phyloP scores from a whole-genome alignment of 2,329 filamentous ascomycete species.

The Fusarium graminum region DNA sequence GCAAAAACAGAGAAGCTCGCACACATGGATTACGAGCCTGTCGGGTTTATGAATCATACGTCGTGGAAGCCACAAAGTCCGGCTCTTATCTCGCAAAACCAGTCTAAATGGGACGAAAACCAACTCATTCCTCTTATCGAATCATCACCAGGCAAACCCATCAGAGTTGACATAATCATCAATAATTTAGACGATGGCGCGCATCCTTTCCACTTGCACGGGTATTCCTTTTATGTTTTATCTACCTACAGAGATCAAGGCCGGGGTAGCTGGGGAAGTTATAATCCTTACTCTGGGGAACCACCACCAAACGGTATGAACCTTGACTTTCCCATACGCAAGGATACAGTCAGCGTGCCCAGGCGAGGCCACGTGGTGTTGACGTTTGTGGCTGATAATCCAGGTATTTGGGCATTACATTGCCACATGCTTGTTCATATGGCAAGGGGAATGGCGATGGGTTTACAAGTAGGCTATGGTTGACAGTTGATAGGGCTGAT shows the following conservation, averaged over 20 bases:
- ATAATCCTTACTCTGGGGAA: background rate
- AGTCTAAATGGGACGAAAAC: background rate
- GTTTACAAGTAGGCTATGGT: background rate
- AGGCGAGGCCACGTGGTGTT: slow-evolving; percentile 5
- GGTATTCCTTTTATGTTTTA: slow-evolving; percentile 9
- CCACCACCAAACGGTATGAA: background rate
- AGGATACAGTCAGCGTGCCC: slow-evolving; percentile 8
- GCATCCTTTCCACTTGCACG: slow-evolving; percentile 13
- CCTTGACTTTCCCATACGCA: background rate
- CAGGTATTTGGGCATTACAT: slow-evolving; percentile 19
- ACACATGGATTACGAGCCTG: slow-evolving; percentile 20
- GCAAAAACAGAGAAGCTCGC: slow-evolving; percentile 6
- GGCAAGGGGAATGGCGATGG: slow-evolving; percentile 24
- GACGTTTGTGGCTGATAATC: slow-evolving; percentile 2
- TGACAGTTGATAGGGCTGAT: no score
- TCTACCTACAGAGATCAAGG: slow-evolving; percentile 3
- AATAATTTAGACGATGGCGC: slow-evolving; percentile 11
- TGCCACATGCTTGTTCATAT: slow-evolving; percentile 30
- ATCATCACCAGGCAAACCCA: rapidly evolving
- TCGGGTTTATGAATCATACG: slow-evolving; percentile 19
- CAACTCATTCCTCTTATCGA: background rate
- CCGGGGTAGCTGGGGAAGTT: slow-evolving; percentile 10
- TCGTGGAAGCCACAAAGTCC: slow-evolving; percentile 16
- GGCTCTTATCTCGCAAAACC: background rate
- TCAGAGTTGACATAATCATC: background rate